Conservation (phyloP, 1,284 basidiomycete species). For the Porogramme epimiltina region DNA sequence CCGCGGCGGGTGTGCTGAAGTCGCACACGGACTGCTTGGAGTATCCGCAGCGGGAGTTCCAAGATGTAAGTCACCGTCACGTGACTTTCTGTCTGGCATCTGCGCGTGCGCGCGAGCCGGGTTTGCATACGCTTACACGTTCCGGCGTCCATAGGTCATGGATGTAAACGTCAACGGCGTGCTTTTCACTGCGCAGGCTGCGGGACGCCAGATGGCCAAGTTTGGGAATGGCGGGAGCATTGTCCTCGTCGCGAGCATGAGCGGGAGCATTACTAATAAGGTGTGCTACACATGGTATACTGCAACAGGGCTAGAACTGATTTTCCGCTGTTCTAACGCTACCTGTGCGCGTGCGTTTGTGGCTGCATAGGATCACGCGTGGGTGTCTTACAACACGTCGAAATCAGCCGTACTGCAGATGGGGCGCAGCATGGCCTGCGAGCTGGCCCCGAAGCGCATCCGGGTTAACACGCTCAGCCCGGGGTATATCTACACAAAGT, state of each 20-base stretch:
- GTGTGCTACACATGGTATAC: too few species aligned
- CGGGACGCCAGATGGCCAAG: conserved; percentile 73
- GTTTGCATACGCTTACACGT: too few species aligned
- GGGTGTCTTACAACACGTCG: conserved; percentile 81
- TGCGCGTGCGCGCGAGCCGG: too few species aligned
- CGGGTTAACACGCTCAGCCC: conserved; percentile 79
- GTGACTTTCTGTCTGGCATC: too few species aligned
- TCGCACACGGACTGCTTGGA: conserved; percentile 66
- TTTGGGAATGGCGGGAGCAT: conserved; percentile 80
- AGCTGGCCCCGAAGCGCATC: conserved; percentile 71
- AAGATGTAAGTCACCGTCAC: too few species aligned
- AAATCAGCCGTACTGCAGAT: conserved; percentile 85
- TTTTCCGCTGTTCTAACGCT: too few species aligned
- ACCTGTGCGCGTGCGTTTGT: too few species aligned
- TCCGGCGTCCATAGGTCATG: conserved; percentile 70
- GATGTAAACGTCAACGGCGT: conserved; percentile 80
- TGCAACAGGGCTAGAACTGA: too few species aligned
- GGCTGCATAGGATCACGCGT: conserved; percentile 60
- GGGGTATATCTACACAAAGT: conserved; percentile 77
- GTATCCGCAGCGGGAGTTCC: conserved; percentile 72
- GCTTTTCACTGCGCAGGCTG: conserved; percentile 78
- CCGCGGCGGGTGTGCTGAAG: conserved; percentile 61
- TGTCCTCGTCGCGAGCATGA: conserved; percentile 85
- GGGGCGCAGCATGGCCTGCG: conserved; percentile 83
- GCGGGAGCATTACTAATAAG: conserved; percentile 81